These are phyloP conservation scores for Periconia sp. DNA, from an alignment of 2,329 filamentous ascomycete genomes.

Conservation along the genomic window DNA sequence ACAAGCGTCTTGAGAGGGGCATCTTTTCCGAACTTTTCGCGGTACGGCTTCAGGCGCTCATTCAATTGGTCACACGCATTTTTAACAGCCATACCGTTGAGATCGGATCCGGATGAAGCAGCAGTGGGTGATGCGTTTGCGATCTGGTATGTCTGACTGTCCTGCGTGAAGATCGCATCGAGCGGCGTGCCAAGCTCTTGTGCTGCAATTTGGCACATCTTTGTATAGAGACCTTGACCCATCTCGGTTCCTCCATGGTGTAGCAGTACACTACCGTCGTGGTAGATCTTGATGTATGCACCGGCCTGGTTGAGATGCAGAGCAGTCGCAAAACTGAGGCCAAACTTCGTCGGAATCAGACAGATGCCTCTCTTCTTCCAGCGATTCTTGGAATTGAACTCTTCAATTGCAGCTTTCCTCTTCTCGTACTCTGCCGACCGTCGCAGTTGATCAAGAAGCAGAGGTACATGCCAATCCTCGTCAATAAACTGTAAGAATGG, in stretches of 20 bases:
- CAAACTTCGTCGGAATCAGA: conserved; percentile 92
- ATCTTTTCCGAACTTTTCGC: conserved; percentile 76
- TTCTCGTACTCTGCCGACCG: conserved; percentile 74
- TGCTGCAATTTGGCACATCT: conserved; percentile 93
- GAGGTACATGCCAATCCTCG: conserved; percentile 85
- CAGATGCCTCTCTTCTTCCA: conserved; percentile 92
- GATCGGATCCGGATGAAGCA: conserved; percentile 88
- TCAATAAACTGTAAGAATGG: conserved; percentile 89
- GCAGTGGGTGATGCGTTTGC: conserved; percentile 92
- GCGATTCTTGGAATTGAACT: conserved; percentile 82
- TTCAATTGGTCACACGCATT: conserved; percentile 92
- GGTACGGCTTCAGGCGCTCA: conserved; percentile 80
- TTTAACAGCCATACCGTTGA: conserved; percentile 93
- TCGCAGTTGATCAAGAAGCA: conserved; percentile 87
- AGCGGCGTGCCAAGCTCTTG: conserved; percentile 86
- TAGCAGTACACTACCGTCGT: conserved; percentile 88
- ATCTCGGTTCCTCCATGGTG: conserved; percentile 97
- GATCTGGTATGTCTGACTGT: conserved; percentile 85
- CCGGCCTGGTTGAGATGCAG: conserved; percentile 94
- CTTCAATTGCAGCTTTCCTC: conserved; percentile 70
- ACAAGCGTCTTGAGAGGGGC: conserved; percentile 86
- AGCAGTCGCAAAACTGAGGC: conserved; percentile 88
- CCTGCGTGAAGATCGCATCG: conserved; percentile 82
- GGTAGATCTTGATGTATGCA: conserved; percentile 92
- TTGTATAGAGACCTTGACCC: conserved; percentile 95